Evolutionary conservation across 345 rosid genomes (phyloP), one percentile per base, ranked within the genome.

Genomic region (Eucalyptus grandis): DNA sequence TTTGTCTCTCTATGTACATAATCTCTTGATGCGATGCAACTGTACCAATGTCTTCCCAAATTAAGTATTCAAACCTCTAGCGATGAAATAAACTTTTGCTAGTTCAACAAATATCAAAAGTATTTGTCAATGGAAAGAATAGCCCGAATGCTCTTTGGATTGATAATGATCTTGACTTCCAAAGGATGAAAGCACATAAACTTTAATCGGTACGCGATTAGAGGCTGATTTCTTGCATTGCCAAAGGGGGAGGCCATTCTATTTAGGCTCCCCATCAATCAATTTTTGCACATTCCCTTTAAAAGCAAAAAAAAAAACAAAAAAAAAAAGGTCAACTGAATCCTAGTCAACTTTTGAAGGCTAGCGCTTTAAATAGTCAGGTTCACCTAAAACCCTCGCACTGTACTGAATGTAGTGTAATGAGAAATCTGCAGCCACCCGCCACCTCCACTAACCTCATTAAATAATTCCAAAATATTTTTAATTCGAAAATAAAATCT

Each of bases 341-440:
- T 86, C 87, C 60, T 86, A n/a, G 87, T 86, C 87, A 86, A 86
- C 87, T 77, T 86, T 51, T 50, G 31, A 16, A 50, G 87, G 21
- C 62, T 31, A 40, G 87, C 62, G 62, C 17, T 86, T 30, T 50
- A 40, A 77, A 40, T 77, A 40, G 85, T 77, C 50, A 69, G 88
- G 40, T 89, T 54, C 82, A 89, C 90, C 47, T 89, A 89, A 89
- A 88, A 47, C 27, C 89, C 40, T 81, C 88, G 26, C 90, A 69
- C 58, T 22, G 51, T 85, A 58, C 65, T 85, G 87, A 90, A 31
- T 58, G 89, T 87, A 87, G 86, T 30, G 60, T 49, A 85, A 89
- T 86, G 87, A 89, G 89, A 43, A 49, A 86, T 17, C 90, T 87
- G 86, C 86, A 89, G 80, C 34, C 92, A 89, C 81, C 91, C 34